Evolutionary conservation across 2,329 filamentous ascomycete species (phyloP), one percentile per base, ranked within the genome.

Genomic region (Diplodia intermedia): DNA sequence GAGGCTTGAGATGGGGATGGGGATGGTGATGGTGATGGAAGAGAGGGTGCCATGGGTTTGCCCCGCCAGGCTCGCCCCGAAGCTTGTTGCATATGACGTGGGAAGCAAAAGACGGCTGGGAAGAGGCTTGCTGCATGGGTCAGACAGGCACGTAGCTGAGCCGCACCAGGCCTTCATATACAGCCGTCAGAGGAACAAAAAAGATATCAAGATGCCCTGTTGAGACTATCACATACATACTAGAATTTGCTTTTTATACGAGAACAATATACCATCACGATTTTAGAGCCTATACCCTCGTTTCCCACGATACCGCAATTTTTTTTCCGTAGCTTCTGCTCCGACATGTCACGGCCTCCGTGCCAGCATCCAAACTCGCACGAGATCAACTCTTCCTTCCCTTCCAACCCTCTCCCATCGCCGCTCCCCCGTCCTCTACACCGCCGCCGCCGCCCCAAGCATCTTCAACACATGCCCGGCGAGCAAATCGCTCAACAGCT

Each of bases 401-500:
- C 8, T 47, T 47, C 8, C 14, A 20, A 12, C 9, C 36, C 31
- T 31, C 29, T 26, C 31, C 31, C 36, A 38, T 3, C 36, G 36
- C 36, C 11, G 8, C 36, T 8, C 9, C 36, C 33, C 3, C 8
- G 3, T 14, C n/a, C 9, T 36, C 47, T 52, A 52, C 60, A 9
- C 31, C 31, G 43, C 43, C n/a, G 29, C 29, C 29, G 43, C 43
- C n/a, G 29, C 47, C 20, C 47, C 60, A 23, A 63, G 31, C 43
- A 52, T 6, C 31, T 38, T 52, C 60, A 52, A 38, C 18, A 36
- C 60, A 38, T 52, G 31, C 60, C n/a, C 4, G 1, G 43, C 29
- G 23, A 63, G 43, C 11, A 63, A n/a, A 23, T 66, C 65, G 33
- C 33, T 8, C 53, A 66, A 8, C 53, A 66, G 15, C 65, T 50